Percentiles rank a stretch among this genome's conserved stretches.
These are phyloP conservation scores for Pyrenophora seminiperda DNA, from an alignment of 2,329 filamentous ascomycete species.

Conservation along the genomic window DNA sequence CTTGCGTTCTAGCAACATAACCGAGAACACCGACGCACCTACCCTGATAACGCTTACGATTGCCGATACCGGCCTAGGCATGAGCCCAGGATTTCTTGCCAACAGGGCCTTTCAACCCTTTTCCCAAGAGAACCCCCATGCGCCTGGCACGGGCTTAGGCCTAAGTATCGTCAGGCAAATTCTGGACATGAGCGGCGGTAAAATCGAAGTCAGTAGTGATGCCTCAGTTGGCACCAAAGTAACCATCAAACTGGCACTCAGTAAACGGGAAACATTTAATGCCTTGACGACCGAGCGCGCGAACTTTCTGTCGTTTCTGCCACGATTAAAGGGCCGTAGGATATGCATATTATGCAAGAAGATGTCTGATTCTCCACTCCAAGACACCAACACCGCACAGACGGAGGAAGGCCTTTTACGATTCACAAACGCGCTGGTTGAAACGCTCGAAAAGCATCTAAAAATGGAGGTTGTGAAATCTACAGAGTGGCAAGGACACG, in stretches of 20 bases:
- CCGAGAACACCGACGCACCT: slow-evolving; percentile 4
- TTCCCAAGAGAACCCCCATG: slow-evolving; percentile 39
- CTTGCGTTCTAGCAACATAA: slow-evolving; percentile 19
- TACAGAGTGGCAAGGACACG: slow-evolving; percentile 28
- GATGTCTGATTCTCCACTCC: not conserved
- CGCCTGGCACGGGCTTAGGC: slow-evolving; percentile 33
- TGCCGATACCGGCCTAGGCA: slow-evolving; percentile 43
- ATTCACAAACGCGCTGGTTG: slow-evolving; percentile 29
- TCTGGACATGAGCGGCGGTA: slow-evolving; percentile 36
- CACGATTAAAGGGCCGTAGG: slow-evolving; percentile 27
- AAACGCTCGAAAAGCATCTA: slow-evolving; percentile 31
- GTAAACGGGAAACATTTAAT: slow-evolving; percentile 4
- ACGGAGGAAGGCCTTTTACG: slow-evolving; percentile 22
- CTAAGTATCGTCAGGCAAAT: slow-evolving; percentile 39
- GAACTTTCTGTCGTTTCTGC: slow-evolving; percentile 23
- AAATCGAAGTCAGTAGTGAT: slow-evolving; percentile 36
- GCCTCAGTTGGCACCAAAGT: slow-evolving; percentile 23
- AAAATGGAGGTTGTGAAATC: slow-evolving; percentile 37
- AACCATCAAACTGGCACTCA: slow-evolving; percentile 27
- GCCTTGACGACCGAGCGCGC: slow-evolving; percentile 5
- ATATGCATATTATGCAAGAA: slow-evolving; percentile 34
- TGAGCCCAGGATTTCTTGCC: slow-evolving; percentile 41
- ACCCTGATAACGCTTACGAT: slow-evolving; percentile 43
- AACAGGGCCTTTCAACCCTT: slow-evolving; percentile 44
- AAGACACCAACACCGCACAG: slow-evolving; percentile 6